A percentile compares a stretch with the other conserved stretches of the same genome.
These are phyloP conservation scores for Chenopodium quinoa DNA, from an alignment of 148 eudicot genomes.

Conservation along the genomic window DNA sequence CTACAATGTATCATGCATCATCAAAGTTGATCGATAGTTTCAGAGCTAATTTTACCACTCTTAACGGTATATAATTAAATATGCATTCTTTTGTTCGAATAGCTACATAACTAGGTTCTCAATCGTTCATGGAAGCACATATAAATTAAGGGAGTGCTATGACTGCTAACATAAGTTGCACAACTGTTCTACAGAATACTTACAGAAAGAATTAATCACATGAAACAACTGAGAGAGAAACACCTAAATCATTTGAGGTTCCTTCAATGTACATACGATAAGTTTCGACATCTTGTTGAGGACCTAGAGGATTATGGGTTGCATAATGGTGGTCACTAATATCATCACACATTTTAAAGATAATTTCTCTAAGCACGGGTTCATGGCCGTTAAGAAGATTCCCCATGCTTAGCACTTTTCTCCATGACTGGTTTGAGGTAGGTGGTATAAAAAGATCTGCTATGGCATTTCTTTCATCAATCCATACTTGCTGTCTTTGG, in stretches of 20 bases:
- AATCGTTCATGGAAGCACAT: neutral
- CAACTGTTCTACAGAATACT: neutral
- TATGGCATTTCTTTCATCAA: conserved; percentile 55
- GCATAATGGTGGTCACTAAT: conserved; percentile 62
- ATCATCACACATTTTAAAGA: conserved; percentile 58
- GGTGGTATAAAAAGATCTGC: conserved; percentile 69
- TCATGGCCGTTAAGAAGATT: conserved; percentile 93
- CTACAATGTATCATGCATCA: neutral
- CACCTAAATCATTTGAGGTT: conserved; percentile 79
- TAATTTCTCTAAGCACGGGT: conserved; percentile 73
- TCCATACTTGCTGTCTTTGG: conserved; percentile 51
- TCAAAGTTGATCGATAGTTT: neutral
- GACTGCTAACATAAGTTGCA: neutral
- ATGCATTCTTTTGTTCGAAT: neutral
- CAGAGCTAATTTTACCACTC: neutral
- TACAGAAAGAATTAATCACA: conserved; percentile 50
- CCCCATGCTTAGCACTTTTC: conserved; percentile 94
- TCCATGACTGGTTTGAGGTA: conserved; percentile 85
- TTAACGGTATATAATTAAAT: neutral
- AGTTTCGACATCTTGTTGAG: conserved; percentile 60
- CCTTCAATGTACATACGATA: conserved; percentile 86
- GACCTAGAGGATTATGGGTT: conserved; percentile 31
- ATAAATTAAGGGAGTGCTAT: neutral
- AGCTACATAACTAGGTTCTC: neutral
- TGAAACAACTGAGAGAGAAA: conserved; percentile 76